These are phyloP conservation scores for Tetradesmus lagerheimii DNA, from an alignment of 139 green algal species.

Conservation along the genomic window DNA sequence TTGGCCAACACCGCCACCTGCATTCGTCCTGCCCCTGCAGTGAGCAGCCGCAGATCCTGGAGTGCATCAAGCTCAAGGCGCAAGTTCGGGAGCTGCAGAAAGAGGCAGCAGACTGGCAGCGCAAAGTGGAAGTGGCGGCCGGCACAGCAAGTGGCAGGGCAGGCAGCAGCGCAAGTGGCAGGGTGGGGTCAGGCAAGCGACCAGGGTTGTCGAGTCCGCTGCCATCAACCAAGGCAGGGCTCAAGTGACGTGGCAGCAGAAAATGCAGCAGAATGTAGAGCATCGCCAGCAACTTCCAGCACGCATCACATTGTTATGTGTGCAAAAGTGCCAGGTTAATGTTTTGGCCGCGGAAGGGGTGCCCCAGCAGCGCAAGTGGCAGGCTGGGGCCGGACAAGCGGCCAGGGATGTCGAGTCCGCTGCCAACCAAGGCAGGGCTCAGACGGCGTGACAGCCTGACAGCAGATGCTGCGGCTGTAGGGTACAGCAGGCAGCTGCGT, in stretches of 20 bases:
- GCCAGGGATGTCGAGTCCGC: not conserved
- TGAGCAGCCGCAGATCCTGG: slow-evolving; percentile 84
- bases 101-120: slow-evolving; percentile 71
- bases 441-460: not conserved
- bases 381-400: not conserved
- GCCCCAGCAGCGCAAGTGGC: not conserved
- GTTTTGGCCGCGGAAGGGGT: no score
- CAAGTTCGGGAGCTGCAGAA: slow-evolving; percentile 78
- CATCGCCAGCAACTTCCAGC: no score
- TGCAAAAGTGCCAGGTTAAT: no score
- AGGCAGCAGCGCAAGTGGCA: slow-evolving; percentile 13
- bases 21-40: slow-evolving; percentile 32
- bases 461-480: not conserved
- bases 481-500: not conserved
- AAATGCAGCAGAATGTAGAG: no score
- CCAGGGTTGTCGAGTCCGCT: not conserved
- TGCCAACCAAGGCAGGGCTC: not conserved
- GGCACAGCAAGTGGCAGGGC: slow-evolving; percentile 14
- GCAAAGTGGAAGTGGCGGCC: slow-evolving; percentile 79
- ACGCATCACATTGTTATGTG: no score
- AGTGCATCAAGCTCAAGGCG: slow-evolving; percentile 88
- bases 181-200: not conserved
- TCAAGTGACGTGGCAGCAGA: not conserved
- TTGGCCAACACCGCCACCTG: not conserved
- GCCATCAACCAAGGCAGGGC: not conserved